Base-by-base conservation (phyloP, 2,329 filamentous ascomycete genomes). In the Biscogniauxia marginata region DNA sequence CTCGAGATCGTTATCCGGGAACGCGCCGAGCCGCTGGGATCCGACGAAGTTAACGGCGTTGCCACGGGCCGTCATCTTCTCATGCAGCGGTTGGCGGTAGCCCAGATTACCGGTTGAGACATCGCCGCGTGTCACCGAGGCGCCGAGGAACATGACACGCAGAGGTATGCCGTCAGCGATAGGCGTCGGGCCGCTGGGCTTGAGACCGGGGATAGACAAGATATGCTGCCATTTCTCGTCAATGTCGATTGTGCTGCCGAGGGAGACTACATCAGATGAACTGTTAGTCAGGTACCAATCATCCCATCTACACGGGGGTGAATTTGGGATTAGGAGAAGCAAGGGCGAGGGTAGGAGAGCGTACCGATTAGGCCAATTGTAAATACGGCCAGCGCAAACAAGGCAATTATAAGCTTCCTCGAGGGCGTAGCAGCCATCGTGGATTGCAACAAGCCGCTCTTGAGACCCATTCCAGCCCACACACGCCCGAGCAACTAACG, bases 31-130 rank as follows among this genome's bases (percentile, higher is more conserved):
- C 4, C 62, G 56, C n/a, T 60, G 55, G 19, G 67, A 67, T 8
- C 70, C 70, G 13, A 72, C 65, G 59, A 70, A 63, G 46, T 66
- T 65, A n/a, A 68, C 60, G 13, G 54, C 47, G 34, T 63, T 65
- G 7, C 65, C 65, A 19, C 55, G n/a, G 5, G 49, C 54, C 7
- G 53, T 52, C 4, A 74, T 57, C 46, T 67, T 63, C 46, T 72
- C 62, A 11, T 70, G 66, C 16, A 74, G 59, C 44, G 55, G 56
- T 39, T 65, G 62, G 4, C 66, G 61, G 48, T 64, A 67, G 1
- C 65, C 65, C 21, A 63, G 46, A 20, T 61, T 60, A 21, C 60
- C 63, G 5, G 58, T 60, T 5, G 66, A 67, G 34, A 59, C 54
- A 11, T 66, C 60, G 16, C 67, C 67, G 19, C 62, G 57, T 1